These are phyloP conservation scores for Venturia effusa DNA, from an alignment of 2,329 filamentous ascomycete genomes.

Conservation along the genomic window DNA sequence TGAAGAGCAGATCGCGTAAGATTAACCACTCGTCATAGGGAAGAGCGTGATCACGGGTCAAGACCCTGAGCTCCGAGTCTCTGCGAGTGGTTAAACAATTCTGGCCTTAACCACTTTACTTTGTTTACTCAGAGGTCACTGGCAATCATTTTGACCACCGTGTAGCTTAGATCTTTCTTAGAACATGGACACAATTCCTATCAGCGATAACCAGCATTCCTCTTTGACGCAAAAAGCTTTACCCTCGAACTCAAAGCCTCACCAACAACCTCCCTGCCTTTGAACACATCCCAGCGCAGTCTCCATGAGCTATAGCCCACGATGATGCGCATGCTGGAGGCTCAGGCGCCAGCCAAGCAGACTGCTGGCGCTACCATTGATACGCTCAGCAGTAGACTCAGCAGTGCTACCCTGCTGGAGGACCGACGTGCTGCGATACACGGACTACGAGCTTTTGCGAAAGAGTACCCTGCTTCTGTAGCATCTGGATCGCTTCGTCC, in stretches of 20 bases:
- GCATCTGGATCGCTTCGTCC: conserved; percentile 85
- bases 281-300: not conserved
- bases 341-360: conserved; percentile 82
- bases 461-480: conserved; percentile 91
- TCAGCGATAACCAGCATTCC: not conserved
- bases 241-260: not conserved
- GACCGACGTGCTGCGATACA: conserved; percentile 89
- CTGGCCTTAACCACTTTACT: not conserved
- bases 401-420: conserved; percentile 83
- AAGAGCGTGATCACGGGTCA: not conserved
- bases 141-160: not conserved
- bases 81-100: not conserved
- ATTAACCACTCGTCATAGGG: not conserved
- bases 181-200: not conserved
- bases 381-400: conserved; percentile 74
- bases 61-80: not conserved
- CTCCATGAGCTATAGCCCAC: conserved; percentile 12
- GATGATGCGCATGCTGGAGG: conserved; percentile 48
- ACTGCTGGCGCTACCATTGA: conserved; percentile 91
- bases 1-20: not conserved
- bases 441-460: conserved; percentile 88
- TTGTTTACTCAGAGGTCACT: not conserved
- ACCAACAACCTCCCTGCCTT: not conserved
- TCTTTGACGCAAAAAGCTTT: not conserved
- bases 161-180: not conserved